Base-by-base conservation (phyloP, 768 basidiomycete species). In the Mycena venus region DNA sequence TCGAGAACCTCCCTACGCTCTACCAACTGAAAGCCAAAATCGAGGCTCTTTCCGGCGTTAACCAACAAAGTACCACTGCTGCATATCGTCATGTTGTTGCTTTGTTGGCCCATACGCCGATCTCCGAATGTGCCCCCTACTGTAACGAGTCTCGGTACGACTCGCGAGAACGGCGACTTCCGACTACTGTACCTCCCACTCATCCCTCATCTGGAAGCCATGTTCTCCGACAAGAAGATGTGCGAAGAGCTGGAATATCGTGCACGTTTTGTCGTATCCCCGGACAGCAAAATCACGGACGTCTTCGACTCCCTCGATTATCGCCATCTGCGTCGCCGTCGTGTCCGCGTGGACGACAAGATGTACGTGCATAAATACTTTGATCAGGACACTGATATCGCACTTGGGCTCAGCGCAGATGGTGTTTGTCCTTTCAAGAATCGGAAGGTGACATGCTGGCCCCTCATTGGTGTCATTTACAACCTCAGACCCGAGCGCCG, bases 141-240 rank as follows among this genome's bases (percentile, higher is more conserved):
- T 89, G 88, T 78, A 56, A 80, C 0, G 77, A 79, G 53, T n/a
- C 83, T 14, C 80, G 83, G 1, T 81, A 55, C 60, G 53, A 79
- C 49, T 1, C 67, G 12, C 47, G 64, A 40, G 78, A 78, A 0
- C 78, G 75, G 78, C 76, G 32, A 61, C 64, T 10, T 88, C 85
- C 74, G 68, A 70, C 8, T n/a, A n/a, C n/a, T n/a, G n/a, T 88
- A 88, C 71, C 66, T 88, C n/a, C 85, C 85, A 1, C 68, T 88
- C 25, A 85, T 84, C 38, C 84, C 83, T 4, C 84, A 80, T 3
- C 83, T 88, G 10, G 62, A 78, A 55, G 80, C 77, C 1, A 73
- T 75, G 34, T 83, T 78, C 36, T 61, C 69, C 6, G 81, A 78
- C 56, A n/a, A 12, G 1, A 36, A 63, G 4, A 77, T 72, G 66